phyloP scores from a whole-genome alignment of 2,329 filamentous ascomycete genomes.

The Cladophialophora chaetospira region DNA sequence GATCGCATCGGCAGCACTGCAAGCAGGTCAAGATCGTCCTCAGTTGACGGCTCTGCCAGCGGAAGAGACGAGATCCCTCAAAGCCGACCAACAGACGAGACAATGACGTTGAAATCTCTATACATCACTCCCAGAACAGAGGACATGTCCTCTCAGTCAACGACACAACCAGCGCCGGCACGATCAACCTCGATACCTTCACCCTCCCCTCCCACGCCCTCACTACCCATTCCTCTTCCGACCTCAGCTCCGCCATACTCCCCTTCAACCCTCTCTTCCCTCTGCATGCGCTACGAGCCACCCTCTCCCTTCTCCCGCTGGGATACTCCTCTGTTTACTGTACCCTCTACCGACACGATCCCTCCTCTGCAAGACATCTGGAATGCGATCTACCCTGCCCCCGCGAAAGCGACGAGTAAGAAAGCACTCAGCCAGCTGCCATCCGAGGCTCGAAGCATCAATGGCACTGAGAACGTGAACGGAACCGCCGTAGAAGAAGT shows the following conservation, averaged over 20 bases:
- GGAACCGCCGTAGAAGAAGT: slow-evolving; percentile 17
- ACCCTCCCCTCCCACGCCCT: neutral
- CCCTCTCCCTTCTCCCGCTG: slow-evolving; percentile 67
- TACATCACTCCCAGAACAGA: slow-evolving; percentile 25
- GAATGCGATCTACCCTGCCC: slow-evolving; percentile 51
- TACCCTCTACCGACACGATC: slow-evolving; percentile 57
- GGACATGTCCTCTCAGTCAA: neutral
- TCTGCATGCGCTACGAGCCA: slow-evolving; percentile 68
- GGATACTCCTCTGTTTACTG: slow-evolving; percentile 67
- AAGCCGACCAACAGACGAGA: slow-evolving; percentile 20
- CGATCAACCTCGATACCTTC: neutral
- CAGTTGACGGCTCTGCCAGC: slow-evolving; percentile 19
- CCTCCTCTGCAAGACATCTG: slow-evolving; percentile 63
- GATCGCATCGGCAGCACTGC: slow-evolving; percentile 16
- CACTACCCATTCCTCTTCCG: slow-evolving; percentile 10
- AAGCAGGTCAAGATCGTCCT: slow-evolving; percentile 23
- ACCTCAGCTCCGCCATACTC: slow-evolving; percentile 48
- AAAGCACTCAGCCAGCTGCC: slow-evolving; percentile 27
- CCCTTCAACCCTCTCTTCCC: slow-evolving; percentile 61
- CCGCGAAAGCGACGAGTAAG: slow-evolving; percentile 27
- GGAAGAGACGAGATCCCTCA: neutral
- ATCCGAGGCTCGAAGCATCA: neutral
- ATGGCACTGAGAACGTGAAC: slow-evolving; percentile 19
- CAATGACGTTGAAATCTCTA: slow-evolving; percentile 32
- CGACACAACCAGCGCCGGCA: neutral